Percentiles rank a stretch among this genome's conserved stretches.
Evolutionary conservation across 345 rosid genomes (phyloP).

Genomic region (Eucalyptus erythrocorys): DNA sequence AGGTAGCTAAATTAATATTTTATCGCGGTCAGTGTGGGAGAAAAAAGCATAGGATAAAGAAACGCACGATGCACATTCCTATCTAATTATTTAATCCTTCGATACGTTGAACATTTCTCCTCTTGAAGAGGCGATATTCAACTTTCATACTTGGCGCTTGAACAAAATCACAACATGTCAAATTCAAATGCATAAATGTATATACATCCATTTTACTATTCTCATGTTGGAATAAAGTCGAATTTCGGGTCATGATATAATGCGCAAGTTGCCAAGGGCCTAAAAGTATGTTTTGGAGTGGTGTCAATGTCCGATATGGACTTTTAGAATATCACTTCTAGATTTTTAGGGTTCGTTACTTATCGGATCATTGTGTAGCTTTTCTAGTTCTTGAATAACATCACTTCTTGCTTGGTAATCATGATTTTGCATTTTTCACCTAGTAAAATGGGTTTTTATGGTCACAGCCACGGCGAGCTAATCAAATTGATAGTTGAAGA

Average conservation of each 20-base stretch:
- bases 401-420: background rate
- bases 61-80: background rate
- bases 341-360: background rate
- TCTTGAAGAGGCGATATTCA: rapidly evolving
- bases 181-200: background rate
- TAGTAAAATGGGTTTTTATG: background rate
- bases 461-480: background rate
- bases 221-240: background rate
- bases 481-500: background rate
- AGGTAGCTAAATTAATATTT: background rate
- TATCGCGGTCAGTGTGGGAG: background rate
- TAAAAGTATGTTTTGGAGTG: background rate
- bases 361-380: background rate
- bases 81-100: background rate
- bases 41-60: background rate
- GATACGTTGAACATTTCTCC: background rate
- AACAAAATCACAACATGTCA: background rate
- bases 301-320: background rate
- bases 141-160: background rate
- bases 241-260: background rate
- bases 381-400: background rate
- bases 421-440: background rate
- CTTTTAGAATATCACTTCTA: background rate
- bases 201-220: background rate
- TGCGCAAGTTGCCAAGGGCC: background rate